Evolutionary conservation across 2,329 filamentous ascomycete genomes (phyloP).

Genomic region (Canariomyces notabilis): DNA sequence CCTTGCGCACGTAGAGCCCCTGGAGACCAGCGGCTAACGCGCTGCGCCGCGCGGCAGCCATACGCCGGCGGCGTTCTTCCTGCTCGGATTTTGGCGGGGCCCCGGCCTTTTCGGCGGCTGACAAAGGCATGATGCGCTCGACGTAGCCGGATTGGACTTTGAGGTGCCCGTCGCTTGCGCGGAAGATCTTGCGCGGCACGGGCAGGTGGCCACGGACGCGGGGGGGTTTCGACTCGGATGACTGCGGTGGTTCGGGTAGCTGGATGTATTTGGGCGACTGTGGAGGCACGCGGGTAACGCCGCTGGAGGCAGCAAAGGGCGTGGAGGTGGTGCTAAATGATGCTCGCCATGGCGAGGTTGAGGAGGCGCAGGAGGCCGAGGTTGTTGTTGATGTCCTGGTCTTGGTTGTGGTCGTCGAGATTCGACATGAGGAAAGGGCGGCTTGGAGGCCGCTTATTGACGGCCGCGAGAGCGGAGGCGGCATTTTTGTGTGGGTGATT

Average conservation of each 20-base stretch:
- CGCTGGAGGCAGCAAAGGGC: slow-evolving; percentile 28
- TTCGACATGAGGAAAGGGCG: slow-evolving; percentile 18
- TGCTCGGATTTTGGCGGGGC: slow-evolving; percentile 33
- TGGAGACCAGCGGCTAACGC: slow-evolving; percentile 68
- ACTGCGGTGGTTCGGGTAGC: slow-evolving; percentile 71
- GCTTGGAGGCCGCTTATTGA: slow-evolving; percentile 22
- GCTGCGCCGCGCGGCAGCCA: slow-evolving; percentile 66
- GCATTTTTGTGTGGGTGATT: slow-evolving; percentile 24
- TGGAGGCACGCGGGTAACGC: slow-evolving; percentile 61
- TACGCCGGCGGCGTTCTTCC: slow-evolving; percentile 61
- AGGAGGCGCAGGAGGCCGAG: background rate
- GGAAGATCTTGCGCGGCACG: slow-evolving; percentile 76
- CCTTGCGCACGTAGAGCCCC: slow-evolving; percentile 64
- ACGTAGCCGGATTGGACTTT: slow-evolving; percentile 62
- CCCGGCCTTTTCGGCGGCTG: slow-evolving; percentile 36
- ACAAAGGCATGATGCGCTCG: slow-evolving; percentile 51
- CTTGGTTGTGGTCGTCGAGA: slow-evolving; percentile 9
- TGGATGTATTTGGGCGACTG: slow-evolving; percentile 87
- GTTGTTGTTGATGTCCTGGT: slow-evolving; percentile 3
- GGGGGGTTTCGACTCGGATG: slow-evolving; percentile 44
- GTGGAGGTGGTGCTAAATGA: slow-evolving; percentile 28
- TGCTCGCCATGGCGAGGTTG: slow-evolving; percentile 8
- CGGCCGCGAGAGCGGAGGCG: slow-evolving; percentile 24
- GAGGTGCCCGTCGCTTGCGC: slow-evolving; percentile 43
- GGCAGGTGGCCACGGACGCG: slow-evolving; percentile 74